A percentile compares a stretch with the other conserved stretches of the same genome.
phyloP scores from a whole-genome alignment of 495 filamentous ascomycete species.

The Trichoderma parareesei region DNA sequence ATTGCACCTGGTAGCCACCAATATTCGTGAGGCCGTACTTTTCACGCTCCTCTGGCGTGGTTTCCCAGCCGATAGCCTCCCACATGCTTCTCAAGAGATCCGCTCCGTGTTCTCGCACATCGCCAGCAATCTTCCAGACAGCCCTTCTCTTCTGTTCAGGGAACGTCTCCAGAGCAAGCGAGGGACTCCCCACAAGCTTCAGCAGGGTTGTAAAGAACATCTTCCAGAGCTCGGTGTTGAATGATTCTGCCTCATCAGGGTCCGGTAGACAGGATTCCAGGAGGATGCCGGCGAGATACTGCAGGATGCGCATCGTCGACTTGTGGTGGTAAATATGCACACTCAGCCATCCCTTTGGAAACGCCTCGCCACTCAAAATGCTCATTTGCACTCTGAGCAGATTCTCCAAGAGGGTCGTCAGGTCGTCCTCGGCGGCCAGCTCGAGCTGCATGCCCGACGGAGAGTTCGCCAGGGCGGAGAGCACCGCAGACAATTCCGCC shows the following conservation, averaged over 20 bases:
- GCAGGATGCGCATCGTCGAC: constrained; percentile 79
- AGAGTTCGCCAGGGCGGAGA: constrained; percentile 70
- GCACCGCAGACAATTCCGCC: constrained; percentile 78
- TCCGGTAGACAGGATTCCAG: constrained; percentile 71
- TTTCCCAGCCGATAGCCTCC: constrained; percentile 98
- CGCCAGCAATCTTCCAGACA: constrained; percentile 98
- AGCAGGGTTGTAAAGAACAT: constrained; percentile 84
- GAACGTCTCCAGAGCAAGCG: constrained; percentile 88
- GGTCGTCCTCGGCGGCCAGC: constrained; percentile 65
- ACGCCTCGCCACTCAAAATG: constrained; percentile 81
- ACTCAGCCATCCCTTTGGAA: constrained; percentile 84
- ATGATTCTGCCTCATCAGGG: constrained; percentile 85
- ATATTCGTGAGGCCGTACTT: constrained; percentile 75
- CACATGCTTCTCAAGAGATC: constrained; percentile 75
- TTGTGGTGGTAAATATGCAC: constrained; percentile 93
- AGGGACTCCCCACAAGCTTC: constrained; percentile 79
- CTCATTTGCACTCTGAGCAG: constrained; percentile 78
- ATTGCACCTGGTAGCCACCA: constrained; percentile 97
- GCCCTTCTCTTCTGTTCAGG: constrained; percentile 92
- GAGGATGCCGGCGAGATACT: constrained; percentile 70
- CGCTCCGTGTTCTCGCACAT: constrained; percentile 87
- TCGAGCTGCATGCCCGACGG: constrained; percentile 54
- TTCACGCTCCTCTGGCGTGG: constrained; percentile 59
- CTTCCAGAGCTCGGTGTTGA: constrained; percentile 91
- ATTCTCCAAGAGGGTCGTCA: constrained; percentile 64